Percentiles rank a stretch among this genome's conserved stretches.
Evolutionary conservation across 768 basidiomycete species (phyloP).

Genomic region (Xerocomellus intermedius): DNA sequence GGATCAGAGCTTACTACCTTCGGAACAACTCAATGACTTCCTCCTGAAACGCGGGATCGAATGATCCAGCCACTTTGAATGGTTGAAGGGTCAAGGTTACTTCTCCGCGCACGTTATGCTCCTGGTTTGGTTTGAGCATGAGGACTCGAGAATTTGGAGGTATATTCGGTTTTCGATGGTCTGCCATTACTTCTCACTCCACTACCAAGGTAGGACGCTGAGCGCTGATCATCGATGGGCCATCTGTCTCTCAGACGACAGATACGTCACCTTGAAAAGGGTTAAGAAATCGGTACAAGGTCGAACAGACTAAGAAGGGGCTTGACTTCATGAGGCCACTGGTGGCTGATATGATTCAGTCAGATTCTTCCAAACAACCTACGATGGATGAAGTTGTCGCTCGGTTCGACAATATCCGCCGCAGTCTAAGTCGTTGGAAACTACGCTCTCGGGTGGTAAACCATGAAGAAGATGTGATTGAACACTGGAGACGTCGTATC

Average conservation of each 20-base stretch:
- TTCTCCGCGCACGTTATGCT: slow-evolving; percentile 8
- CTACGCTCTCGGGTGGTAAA: slow-evolving; percentile 25
- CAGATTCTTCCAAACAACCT: slow-evolving; percentile 35
- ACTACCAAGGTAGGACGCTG: background rate
- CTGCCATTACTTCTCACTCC: background rate
- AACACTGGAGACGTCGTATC: slow-evolving; percentile 27
- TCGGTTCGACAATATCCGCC: slow-evolving; percentile 26
- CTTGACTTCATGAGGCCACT: background rate
- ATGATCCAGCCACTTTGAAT: slow-evolving; percentile 1
- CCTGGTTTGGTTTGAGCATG: background rate
- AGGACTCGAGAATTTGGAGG: background rate
- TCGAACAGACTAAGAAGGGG: too few relatives aligned
- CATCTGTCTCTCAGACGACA: slow-evolving; percentile 24
- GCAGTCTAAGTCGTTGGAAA: slow-evolving; percentile 19
- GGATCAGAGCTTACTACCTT: background rate
- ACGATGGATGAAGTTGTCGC: slow-evolving; percentile 36
- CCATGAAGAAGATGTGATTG: background rate
- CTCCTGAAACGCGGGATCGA: background rate
- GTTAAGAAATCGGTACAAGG: slow-evolving; percentile 1
- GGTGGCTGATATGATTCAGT: slow-evolving; percentile 32
- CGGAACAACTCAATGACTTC: background rate
- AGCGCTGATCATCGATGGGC: slow-evolving; percentile 35
- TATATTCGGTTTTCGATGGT: slow-evolving; percentile 9
- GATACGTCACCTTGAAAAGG: slow-evolving; percentile 31
- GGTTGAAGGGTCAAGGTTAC: slow-evolving; percentile 8